Conservation (phyloP, 352 stramenopile genomes). For the Globisporangium middletonii region DNA sequence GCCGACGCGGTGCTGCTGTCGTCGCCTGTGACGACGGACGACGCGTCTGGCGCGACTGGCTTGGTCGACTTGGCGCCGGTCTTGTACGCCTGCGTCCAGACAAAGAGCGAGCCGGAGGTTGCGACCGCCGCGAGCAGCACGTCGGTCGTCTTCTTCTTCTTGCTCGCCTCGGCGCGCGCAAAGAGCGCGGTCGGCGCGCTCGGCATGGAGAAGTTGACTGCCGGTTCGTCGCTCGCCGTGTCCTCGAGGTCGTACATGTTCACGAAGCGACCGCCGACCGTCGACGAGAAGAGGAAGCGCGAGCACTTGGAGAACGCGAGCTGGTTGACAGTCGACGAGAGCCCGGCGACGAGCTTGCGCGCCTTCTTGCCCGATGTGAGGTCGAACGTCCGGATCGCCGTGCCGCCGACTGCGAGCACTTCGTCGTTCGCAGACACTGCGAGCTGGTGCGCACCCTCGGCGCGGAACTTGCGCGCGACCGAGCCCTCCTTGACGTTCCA, state of each 20-base stretch:
- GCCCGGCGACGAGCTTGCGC: slow-evolving; percentile 62
- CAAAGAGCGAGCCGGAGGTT: slow-evolving; percentile 52
- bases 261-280: slow-evolving; percentile 66
- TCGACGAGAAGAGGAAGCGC: slow-evolving; percentile 71
- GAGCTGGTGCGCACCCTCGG: slow-evolving; percentile 46
- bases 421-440: slow-evolving; percentile 60
- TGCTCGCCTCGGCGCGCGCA: slow-evolving; percentile 29
- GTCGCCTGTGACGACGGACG: slow-evolving; percentile 25
- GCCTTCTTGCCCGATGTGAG: slow-evolving; percentile 73
- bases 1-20: slow-evolving; percentile 22
- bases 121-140: slow-evolving; percentile 57
- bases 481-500: slow-evolving; percentile 55
- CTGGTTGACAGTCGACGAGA: slow-evolving; percentile 68
- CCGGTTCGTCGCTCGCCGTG: slow-evolving; percentile 54
- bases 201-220: slow-evolving; percentile 70
- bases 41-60: slow-evolving; percentile 45
- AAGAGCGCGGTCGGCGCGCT: slow-evolving; percentile 48
- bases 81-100: slow-evolving; percentile 73
- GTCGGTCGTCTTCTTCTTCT: slow-evolving; percentile 72
- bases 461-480: slow-evolving; percentile 63
- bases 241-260: slow-evolving; percentile 78
- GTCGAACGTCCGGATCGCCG: slow-evolving; percentile 68
- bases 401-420: slow-evolving; percentile 55
- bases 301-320: slow-evolving; percentile 58
- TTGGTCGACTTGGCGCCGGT: slow-evolving; percentile 46